Evolutionary conservation across 1,284 basidiomycete genomes (phyloP), one percentile per base, ranked within the genome.

Genomic region (Ceratobasidium sp.): DNA sequence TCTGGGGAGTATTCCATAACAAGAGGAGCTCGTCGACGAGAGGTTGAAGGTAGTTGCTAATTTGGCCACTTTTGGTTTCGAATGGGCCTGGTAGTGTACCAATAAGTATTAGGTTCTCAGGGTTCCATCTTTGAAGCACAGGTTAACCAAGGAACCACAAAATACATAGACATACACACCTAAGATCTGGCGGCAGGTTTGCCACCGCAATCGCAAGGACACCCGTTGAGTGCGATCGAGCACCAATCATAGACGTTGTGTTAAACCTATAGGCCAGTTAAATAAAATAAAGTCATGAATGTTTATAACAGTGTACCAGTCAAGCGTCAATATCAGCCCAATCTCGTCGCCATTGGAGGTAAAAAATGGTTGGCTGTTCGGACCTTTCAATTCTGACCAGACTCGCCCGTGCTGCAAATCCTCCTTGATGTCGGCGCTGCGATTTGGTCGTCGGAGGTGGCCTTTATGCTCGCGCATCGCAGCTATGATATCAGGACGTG

Each of bases 251-350:
- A 11, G 50, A 23, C 7, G 2, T n/a, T 46, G 44, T 46, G 44
- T 46, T 46, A n/a, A 46, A n/a, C 44, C 44, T 46, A n/a, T 46
- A 46, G 44, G 21, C n/a, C n/a, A n/a, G n/a, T n/a, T 46, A 46
- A 46, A 46, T 46, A 13, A 46, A n/a, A 46, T 46, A 46, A n/a
- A 13, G 14, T 16, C 14, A 46, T 16, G 44, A 13, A n/a, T 46
- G 21, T 13, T 13, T 46, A 46, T 13, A 46, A 46, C 44, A 13
- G 21, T 16, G 32, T 30, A 30, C 23, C 32, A 7, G 21, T 58
- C 55, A 18, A 30, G 32, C 23, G 30, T 58, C 14, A 58, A 35
- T 14, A 58, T 58, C 14, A 58, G 30, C 26, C 55, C 55, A 38
- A 58, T 58, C 14, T 58, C 30, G 32, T 58, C 28, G 9, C 16